Base-by-base conservation (phyloP, 2,329 filamentous ascomycete genomes). In the Exophiala sp. region DNA sequence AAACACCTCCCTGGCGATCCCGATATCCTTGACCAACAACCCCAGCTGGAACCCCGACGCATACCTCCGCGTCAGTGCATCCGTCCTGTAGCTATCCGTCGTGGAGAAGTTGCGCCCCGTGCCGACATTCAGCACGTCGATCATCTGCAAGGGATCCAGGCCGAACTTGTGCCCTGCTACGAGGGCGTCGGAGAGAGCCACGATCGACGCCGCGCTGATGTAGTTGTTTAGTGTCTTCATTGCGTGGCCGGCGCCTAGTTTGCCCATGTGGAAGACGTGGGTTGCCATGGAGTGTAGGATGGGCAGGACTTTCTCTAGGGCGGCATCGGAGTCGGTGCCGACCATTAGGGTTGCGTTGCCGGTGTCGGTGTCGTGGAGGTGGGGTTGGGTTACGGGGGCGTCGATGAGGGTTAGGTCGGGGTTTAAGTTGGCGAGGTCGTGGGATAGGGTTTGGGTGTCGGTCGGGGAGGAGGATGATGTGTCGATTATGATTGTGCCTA, bases 51-150 rank as follows among this genome's bases (percentile, higher is more conserved):
- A 59, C 5, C 55, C 55, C 13, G 52, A 51, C 9, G 53, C 53
- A 43, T 58, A 58, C 27, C 42, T 50, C 44, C 50, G 46, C 19
- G 55, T 48, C 23, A 58, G 38, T 1, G 54, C 54, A 35, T 62
- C 32, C 53, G 58, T 59, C 22, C 54, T 55, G 51, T 61, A 60
- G 6, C 61, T 63, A 45, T 64, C 49, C 7, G 57, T 40, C 0
- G 68, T 70, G 2, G 65, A 67, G 45, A 69, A 70, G 46, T 56
- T 50, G 16, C 40, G 43, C 8, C 68, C 68, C 0, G 68, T 70
- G 4, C 68, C 68, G 2, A 70, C 66, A 48, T 71, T 70, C 43
- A 71, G 59, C 3, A 67, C 67, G 41, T 71, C 66, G 41, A 71
- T 64, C 67, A 70, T 70, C 47, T 57, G 48, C 14, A 57, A 37